A percentile compares a stretch with the other conserved stretches of the same genome.
phyloP scores from a whole-genome alignment of 768 basidiomycete species.

The Boletus pseudo-olivaceus region DNA sequence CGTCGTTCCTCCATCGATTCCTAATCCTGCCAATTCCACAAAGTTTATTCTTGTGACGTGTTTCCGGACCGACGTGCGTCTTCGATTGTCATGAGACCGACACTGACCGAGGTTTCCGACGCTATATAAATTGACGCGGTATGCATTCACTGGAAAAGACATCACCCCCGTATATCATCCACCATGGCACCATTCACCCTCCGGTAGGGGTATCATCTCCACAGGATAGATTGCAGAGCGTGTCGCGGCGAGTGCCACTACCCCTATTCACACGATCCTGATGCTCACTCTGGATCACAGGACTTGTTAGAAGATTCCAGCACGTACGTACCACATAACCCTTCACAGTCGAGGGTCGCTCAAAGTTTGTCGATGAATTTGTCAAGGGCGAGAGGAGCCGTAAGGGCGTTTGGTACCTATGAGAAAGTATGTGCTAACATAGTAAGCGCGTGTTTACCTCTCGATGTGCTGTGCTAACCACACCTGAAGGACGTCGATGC shows the following conservation, averaged over 20 bases:
- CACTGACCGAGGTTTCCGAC: not conserved
- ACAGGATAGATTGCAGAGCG: not conserved
- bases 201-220: not conserved
- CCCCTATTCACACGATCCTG: not conserved
- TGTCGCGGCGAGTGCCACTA: conserved; percentile 26
- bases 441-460: not conserved
- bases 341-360: not conserved
- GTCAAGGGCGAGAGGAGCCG: not conserved
- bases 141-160: not conserved
- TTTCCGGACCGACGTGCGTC: conserved; percentile 8
- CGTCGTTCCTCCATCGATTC: not conserved
- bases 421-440: not conserved
- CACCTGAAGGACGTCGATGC: not conserved
- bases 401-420: not conserved
- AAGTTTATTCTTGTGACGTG: conserved; percentile 13
- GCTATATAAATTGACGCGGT: not conserved
- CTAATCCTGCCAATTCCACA: not conserved
- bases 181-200: not conserved
- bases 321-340: not conserved
- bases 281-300: not conserved
- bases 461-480: not conserved
- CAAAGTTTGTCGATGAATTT: not conserved
- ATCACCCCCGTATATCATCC: not conserved
- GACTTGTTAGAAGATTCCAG: not conserved
- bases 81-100: not conserved